Base-by-base conservation (phyloP, 805 yeast species). In the Jamesozyma hellenica region DNA sequence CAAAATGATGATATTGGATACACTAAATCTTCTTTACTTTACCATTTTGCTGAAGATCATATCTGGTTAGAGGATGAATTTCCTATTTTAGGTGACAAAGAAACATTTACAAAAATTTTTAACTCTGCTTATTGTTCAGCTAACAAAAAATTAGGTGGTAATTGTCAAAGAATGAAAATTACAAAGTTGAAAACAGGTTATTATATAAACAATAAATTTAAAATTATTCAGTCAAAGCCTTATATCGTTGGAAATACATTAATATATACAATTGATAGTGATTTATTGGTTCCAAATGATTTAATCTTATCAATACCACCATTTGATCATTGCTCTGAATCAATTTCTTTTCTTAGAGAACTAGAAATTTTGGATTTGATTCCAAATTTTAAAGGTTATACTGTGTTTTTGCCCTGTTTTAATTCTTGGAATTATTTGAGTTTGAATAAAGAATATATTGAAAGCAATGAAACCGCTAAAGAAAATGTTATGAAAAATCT, bases 371-470 rank as follows among this genome's bases (percentile, higher is more conserved):
- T 75, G 17, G 71, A 72, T 42, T 65, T 81, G 32, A 62, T 69
- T 11, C 69, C 68, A 4, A 80, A 79, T 42, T 58, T 63, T 16
- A 51, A 64, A 16, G 94, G 94, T 0, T 85, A 86, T 62, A 75
- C 96, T 0, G 61, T 80, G 0, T 73, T 88, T 39, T 63, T 88
- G 23, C 97, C 97, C 0, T 79, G 87, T 42, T 77, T 82, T 25
- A 64, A 68, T 32, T 72, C 88, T 0, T 87, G 95, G 95, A 68
- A 70, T 17, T 56, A 63, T 3, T 65, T 77, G 16, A 82, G 77
- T 3, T 63, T 88, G 23, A 70, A 77, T 4, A 63, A 75, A 36
- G 73, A 73, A 32, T 81, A 78, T 54, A 58, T 88, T 17, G 67
- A 75, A 42, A 40, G 57, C 2, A 73, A 85, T 47, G 64, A 63